These are phyloP conservation scores for Xylaria sp. DNA, from an alignment of 2,329 filamentous ascomycete species.

Conservation along the genomic window DNA sequence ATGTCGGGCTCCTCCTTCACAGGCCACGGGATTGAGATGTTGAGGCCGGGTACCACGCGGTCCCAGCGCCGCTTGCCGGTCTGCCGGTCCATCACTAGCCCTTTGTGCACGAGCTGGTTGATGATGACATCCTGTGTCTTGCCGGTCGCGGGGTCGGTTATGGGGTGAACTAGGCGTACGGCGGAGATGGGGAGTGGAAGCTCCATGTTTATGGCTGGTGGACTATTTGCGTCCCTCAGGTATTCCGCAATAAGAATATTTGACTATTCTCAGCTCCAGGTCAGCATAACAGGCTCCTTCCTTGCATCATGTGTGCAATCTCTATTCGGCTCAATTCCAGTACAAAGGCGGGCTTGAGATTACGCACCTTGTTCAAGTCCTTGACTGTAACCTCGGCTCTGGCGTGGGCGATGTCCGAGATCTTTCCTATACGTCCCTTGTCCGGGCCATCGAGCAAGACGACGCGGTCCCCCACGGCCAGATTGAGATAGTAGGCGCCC, in stretches of 20 bases:
- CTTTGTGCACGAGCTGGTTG: slow-evolving; percentile 70
- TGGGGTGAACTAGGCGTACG: slow-evolving; percentile 83
- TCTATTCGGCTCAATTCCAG: background rate
- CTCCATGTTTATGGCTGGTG: slow-evolving; percentile 59
- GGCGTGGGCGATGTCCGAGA: slow-evolving; percentile 65
- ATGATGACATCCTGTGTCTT: slow-evolving; percentile 78
- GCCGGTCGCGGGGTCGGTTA: slow-evolving; percentile 73
- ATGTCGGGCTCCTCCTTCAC: slow-evolving; percentile 60
- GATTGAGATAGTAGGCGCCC: slow-evolving; percentile 65
- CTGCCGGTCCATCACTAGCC: slow-evolving; percentile 61
- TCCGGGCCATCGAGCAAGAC: slow-evolving; percentile 81
- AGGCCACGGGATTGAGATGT: slow-evolving; percentile 82
- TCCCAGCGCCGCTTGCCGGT: slow-evolving; percentile 60
- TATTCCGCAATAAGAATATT: slow-evolving; percentile 55
- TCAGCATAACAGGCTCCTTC: slow-evolving; percentile 25
- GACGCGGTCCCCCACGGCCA: slow-evolving; percentile 79
- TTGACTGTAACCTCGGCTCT: slow-evolving; percentile 70
- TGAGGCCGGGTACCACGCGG: slow-evolving; percentile 75
- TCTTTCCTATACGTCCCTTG: slow-evolving; percentile 83
- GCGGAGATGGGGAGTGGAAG: slow-evolving; percentile 73
- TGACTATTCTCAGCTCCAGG: slow-evolving; percentile 43
- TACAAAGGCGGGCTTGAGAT: slow-evolving; percentile 40
- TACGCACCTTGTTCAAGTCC: slow-evolving; percentile 71
- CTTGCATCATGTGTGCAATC: background rate
- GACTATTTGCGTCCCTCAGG: slow-evolving; percentile 51